phyloP scores from a whole-genome alignment of 2,329 filamentous ascomycete species.

The Calonectria pteridis region DNA sequence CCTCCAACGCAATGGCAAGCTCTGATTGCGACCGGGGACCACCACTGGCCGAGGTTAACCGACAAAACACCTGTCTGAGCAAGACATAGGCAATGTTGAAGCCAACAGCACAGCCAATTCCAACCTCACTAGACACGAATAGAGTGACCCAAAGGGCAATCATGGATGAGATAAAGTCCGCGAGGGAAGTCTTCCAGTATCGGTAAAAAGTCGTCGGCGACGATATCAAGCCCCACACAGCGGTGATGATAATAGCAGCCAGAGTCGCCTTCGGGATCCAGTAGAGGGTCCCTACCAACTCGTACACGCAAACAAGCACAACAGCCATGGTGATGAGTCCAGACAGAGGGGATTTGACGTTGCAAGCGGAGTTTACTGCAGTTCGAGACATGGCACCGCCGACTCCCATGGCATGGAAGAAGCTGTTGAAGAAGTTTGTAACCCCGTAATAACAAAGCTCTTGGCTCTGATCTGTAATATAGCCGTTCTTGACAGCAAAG shows the following conservation, averaged over 20 bases:
- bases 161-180: slow-evolving; percentile 74
- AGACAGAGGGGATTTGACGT: slow-evolving; percentile 71
- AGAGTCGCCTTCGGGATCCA: slow-evolving; percentile 77
- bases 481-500: slow-evolving; percentile 72
- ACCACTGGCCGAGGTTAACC: slow-evolving; percentile 47
- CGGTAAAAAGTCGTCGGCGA: slow-evolving; percentile 70
- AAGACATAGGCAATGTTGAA: slow-evolving; percentile 74
- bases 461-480: slow-evolving; percentile 73
- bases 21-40: slow-evolving; percentile 47
- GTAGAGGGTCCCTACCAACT: slow-evolving; percentile 71
- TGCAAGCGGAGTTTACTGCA: slow-evolving; percentile 74
- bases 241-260: slow-evolving; percentile 75
- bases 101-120: slow-evolving; percentile 69
- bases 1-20: slow-evolving; percentile 27
- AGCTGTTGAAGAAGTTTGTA: slow-evolving; percentile 73
- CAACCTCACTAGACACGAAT: slow-evolving; percentile 70
- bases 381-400: slow-evolving; percentile 77
- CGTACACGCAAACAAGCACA: slow-evolving; percentile 72
- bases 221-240: slow-evolving; percentile 72
- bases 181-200: slow-evolving; percentile 74
- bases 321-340: slow-evolving; percentile 72
- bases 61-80: slow-evolving; percentile 68
- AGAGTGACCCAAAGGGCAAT: slow-evolving; percentile 74
- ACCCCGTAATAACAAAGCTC: slow-evolving; percentile 74
- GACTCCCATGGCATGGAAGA: slow-evolving; percentile 74